Base-by-base conservation (phyloP, 2,329 filamentous ascomycete species). In the Lanzia echinophila region DNA sequence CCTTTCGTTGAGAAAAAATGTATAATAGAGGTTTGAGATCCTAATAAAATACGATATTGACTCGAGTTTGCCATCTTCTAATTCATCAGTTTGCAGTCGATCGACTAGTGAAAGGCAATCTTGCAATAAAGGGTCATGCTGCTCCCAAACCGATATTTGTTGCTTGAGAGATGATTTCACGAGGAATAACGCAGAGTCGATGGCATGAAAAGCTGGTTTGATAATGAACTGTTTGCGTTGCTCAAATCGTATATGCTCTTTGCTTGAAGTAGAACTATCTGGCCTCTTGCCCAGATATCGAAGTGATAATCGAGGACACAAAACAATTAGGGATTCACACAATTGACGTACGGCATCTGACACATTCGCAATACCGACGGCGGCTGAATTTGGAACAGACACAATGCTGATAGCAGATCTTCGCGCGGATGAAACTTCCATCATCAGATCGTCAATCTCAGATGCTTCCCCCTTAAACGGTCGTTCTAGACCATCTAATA, bases 21-120 rank as follows among this genome's bases (percentile, higher is more conserved):
- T 73, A 65, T 84, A 89, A 65, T 88, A 88, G 3, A 87, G 74
- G 61, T 86, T 84, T 0, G 86, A 89, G 24, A 89, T 79, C 62
- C 84, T 87, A 57, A 86, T 77, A 54, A 80, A 74, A 59, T 83
- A 81, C 2, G 72, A 73, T n/a, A 65, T 61, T 19, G 68, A 59
- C 7, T 45, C 19, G 19, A 69, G 60, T 24, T 70, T 69, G 17
- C 54, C 58, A 19, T 65, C 64, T 17, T 63, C 56, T 15, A 45
- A 17, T 13, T 33, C 43, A 22, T 31, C 51, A 7, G 50, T 71
- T 5, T 75, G 74, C 43, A 83, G 70, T 48, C 75, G 72, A 33
- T 81, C 77, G 10, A 85, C 68, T 13, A 86, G 70, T 6, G 70
- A 69, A 7, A 77, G 63, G 56, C 77, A 80, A 56, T 85, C 81